phyloP scores from a whole-genome alignment of 2,329 filamentous ascomycete species.

The Aaosphaeria pasadenensis region DNA sequence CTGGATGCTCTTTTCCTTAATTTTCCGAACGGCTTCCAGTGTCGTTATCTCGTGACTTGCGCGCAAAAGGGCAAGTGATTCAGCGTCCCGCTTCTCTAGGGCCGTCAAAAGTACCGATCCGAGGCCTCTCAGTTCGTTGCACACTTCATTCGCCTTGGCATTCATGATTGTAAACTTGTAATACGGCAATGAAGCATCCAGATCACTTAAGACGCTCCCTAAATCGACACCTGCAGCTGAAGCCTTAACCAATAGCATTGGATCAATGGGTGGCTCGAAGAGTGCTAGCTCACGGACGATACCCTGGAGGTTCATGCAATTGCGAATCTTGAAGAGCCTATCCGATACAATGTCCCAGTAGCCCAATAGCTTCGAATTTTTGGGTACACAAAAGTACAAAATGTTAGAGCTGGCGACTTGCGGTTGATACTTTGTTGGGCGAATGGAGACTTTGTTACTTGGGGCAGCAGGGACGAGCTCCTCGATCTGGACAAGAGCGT shows the following conservation, averaged over 20 bases:
- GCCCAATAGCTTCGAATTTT: neutral
- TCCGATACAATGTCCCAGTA: neutral
- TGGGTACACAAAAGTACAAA: neutral
- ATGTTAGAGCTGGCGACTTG: neutral
- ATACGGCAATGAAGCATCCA: neutral
- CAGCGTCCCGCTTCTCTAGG: neutral
- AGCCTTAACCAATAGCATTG: neutral
- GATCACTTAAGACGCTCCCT: neutral
- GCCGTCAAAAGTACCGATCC: neutral
- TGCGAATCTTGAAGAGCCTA: neutral
- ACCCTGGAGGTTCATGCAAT: constrained; percentile 1
- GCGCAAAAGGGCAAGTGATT: neutral
- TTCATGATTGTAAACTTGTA: neutral
- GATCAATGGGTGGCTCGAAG: neutral
- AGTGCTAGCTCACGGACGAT: neutral
- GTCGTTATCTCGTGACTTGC: neutral
- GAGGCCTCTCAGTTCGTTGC: neutral
- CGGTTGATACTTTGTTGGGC: neutral
- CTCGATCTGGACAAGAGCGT: neutral
- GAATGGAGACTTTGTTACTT: neutral
- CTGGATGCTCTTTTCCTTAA: neutral
- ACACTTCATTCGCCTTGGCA: neutral
- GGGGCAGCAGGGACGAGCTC: neutral
- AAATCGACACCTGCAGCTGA: neutral
- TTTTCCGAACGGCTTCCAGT: neutral